Evolutionary conservation across 768 basidiomycete genomes (phyloP).

Genomic region (Suillus cothurnatus): DNA sequence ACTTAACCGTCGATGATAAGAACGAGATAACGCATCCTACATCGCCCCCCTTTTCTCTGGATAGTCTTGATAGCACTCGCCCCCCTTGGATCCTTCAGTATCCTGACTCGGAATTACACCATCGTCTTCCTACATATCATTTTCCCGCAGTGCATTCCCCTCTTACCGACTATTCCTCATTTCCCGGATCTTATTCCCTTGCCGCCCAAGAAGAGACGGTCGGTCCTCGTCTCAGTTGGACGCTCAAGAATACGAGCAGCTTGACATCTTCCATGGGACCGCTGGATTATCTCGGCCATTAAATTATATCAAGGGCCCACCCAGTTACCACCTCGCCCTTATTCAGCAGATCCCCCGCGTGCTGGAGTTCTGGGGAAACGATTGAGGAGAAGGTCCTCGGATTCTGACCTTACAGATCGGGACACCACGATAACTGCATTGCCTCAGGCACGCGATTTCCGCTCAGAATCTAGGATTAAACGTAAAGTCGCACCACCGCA

Average conservation of each 20-base stretch:
- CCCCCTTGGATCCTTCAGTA: not conserved
- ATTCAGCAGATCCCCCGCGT: slow-evolving; percentile 5
- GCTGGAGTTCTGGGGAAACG: not conserved
- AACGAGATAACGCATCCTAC: not conserved
- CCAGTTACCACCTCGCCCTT: not conserved
- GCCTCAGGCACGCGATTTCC: not conserved
- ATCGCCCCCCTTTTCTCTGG: slow-evolving; percentile 1
- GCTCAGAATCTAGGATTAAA: not conserved
- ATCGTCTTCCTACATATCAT: not conserved
- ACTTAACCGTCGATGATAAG: not conserved
- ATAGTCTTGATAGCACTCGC: not conserved
- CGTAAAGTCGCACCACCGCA: not conserved
- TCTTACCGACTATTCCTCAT: not conserved
- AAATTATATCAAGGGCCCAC: not conserved
- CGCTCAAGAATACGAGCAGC: not conserved
- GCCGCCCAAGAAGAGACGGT: not conserved
- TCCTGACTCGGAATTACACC: not conserved
- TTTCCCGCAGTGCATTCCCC: not conserved
- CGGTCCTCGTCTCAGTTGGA: not conserved
- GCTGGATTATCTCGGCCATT: not conserved
- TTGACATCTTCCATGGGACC: not conserved
- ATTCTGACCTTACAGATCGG: not conserved
- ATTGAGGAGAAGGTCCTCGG: slow-evolving; percentile 5
- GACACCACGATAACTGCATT: not conserved
- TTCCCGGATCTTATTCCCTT: not conserved